These are phyloP conservation scores for Spiromastix sp. DNA, from an alignment of 2,329 filamentous ascomycete genomes.

Conservation along the genomic window DNA sequence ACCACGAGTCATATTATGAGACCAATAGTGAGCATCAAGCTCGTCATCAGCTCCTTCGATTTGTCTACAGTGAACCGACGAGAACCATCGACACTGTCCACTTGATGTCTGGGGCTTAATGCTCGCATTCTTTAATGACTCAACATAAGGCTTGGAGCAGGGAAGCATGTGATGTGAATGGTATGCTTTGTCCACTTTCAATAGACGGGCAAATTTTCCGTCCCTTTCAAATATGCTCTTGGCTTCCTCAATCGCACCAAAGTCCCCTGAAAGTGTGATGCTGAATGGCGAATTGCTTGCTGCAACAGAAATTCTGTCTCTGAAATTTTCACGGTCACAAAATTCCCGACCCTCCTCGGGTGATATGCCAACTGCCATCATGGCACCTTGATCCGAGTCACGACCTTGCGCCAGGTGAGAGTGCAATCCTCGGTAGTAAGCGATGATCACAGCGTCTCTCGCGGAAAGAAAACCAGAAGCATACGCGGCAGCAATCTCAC, in stretches of 20 bases:
- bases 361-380: slow-evolving; percentile 11
- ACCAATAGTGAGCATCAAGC: slow-evolving; percentile 14
- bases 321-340: slow-evolving; percentile 9
- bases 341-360: slow-evolving; percentile 8
- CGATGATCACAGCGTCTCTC: slow-evolving; percentile 31
- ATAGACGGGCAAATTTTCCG: slow-evolving; percentile 11
- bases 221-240: slow-evolving; percentile 12
- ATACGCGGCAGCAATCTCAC: slow-evolving; percentile 14
- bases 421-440: slow-evolving; percentile 30
- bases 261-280: slow-evolving; percentile 27
- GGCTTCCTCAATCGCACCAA: slow-evolving; percentile 16
- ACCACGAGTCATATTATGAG: slow-evolving; percentile 12
- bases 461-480: slow-evolving; percentile 19
- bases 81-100: slow-evolving; percentile 2
- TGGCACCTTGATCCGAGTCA: slow-evolving; percentile 6
- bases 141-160: slow-evolving; percentile 9
- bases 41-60: not conserved
- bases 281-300: slow-evolving; percentile 29
- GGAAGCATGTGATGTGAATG: slow-evolving; percentile 16
- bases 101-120: not conserved
- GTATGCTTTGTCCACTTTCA: slow-evolving; percentile 17
- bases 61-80: slow-evolving; percentile 4
- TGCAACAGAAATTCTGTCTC: slow-evolving; percentile 16
- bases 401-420: slow-evolving; percentile 6
- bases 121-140: slow-evolving; percentile 1